A percentile compares a stretch with the other conserved stretches of the same genome.
Evolutionary conservation across 371 early-diverging fungal genomes (phyloP).

Genomic region (Mucor lusitanicus): DNA sequence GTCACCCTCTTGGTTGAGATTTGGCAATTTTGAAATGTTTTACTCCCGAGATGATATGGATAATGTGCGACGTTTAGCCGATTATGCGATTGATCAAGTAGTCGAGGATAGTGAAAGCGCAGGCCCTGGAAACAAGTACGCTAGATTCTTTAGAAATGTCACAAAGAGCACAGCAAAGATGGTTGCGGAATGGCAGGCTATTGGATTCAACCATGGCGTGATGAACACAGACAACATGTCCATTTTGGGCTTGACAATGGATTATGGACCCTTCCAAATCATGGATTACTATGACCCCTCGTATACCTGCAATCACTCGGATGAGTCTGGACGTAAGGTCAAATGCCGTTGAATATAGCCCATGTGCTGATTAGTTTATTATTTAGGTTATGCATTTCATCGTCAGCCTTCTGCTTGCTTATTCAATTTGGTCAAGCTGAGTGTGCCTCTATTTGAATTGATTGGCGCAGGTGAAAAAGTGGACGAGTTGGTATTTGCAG

Average conservation of each 20-base stretch:
- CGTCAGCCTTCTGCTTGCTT: conserved; percentile 84
- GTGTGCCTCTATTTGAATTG: conserved; percentile 66
- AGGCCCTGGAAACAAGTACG: conserved; percentile 48
- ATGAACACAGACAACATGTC: conserved; percentile 95
- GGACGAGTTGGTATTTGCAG: conserved; percentile 35
- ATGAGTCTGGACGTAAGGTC: conserved; percentile 51
- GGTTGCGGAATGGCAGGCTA: conserved; percentile 88
- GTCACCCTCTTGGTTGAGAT: conserved; percentile 85
- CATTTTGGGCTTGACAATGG: conserved; percentile 77
- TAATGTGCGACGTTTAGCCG: conserved; percentile 65
- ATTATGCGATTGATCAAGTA: conserved; percentile 59
- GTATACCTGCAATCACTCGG: conserved; percentile 81
- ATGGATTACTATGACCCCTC: conserved; percentile 82
- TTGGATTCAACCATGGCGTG: conserved; percentile 88
- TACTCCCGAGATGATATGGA: conserved; percentile 66
- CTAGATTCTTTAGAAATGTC: conserved; percentile 62
- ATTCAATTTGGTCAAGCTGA: conserved; percentile 81
- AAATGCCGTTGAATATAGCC: not conserved
- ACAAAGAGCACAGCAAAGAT: conserved; percentile 73
- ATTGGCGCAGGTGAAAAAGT: conserved; percentile 61
- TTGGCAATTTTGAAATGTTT: conserved; percentile 89
- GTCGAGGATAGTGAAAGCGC: conserved; percentile 20
- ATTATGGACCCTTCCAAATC: conserved; percentile 90
- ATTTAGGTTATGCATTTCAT: conserved; percentile 73
- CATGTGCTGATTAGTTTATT: not conserved